These are phyloP conservation scores for Saccharum officinarum DNA, from an alignment of 176 grass and related monocot genomes.

Conservation along the genomic window DNA sequence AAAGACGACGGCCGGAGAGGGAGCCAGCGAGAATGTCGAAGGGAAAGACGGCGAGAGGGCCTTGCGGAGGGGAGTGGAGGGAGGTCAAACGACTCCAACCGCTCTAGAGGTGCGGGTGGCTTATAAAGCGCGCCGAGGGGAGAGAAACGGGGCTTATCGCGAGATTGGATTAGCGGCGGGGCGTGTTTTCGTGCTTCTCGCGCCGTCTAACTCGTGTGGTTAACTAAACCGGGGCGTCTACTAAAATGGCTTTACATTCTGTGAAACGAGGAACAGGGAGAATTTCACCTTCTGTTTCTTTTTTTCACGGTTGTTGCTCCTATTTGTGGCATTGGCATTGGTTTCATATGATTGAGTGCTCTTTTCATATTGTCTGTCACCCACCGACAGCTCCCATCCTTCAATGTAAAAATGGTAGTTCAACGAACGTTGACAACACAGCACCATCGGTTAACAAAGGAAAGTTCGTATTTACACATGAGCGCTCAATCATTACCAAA, in stretches of 20 bases:
- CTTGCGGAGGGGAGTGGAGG: neutral
- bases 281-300: neutral
- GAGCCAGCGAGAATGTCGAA: slow-evolving; percentile 17
- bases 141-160: neutral
- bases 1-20: neutral
- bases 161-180: neutral
- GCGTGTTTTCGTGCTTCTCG: slow-evolving; percentile 19
- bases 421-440: neutral
- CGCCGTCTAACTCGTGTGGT: neutral
- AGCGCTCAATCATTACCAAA: neutral
- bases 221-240: too few relatives aligned
- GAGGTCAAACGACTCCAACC: slow-evolving; percentile 8
- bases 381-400: neutral
- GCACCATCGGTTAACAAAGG: neutral
- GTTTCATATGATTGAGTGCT: neutral
- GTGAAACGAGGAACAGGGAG: neutral
- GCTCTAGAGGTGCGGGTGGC: neutral
- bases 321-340: neutral
- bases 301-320: neutral
- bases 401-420: neutral
- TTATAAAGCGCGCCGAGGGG: slow-evolving; percentile 26
- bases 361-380: neutral
- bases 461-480: neutral
- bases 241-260: neutral
- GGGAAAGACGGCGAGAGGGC: slow-evolving; percentile 7